Evolutionary conservation across 1,284 basidiomycete species (phyloP), one percentile per base, ranked within the genome.

Genomic region (Pseudomicrostroma phylloplanum): DNA sequence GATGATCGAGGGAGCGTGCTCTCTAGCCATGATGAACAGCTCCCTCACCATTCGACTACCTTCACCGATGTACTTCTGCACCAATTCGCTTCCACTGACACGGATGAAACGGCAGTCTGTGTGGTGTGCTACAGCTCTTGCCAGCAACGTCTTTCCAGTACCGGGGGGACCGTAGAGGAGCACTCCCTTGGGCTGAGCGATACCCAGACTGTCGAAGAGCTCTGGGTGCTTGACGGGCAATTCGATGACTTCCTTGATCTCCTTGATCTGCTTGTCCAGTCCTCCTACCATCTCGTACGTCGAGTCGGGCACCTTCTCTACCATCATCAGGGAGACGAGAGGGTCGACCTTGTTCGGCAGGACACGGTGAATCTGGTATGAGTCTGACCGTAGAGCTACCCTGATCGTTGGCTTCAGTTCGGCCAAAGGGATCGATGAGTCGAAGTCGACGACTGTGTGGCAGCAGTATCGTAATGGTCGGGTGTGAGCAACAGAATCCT

Each of bases 281-380:
- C 94, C 94, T 57, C 94, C 94, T 69, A 98, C 94, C 92, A 97
- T 96, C 81, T 98, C 94, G 81, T 98, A 98, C 42, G 94, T 98
- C 80, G 89, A 92, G 80, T 98, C 94, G 0, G 94, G 94, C 0
- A 97, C 94, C 81, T 98, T 98, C 83, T 98, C 94, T n/a, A 97
- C 94, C 94, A 97, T 96, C 96, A 98, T 79, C 55, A 79, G 70
- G 41, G 75, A 77, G 36, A 79, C 77, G 42, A 79, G 68, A 17
- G 77, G 77, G 64, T 79, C 77, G 46, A 79, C 68, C 70, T 79
- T 79, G 69, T 79, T 79, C 21, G 77, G 77, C 3, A 79, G 65
- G 23, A 79, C 74, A 57, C 76, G 78, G 70, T 79, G 77, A 9
- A 79, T 67, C 43, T 90, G 90, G 81, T 96, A 96, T 0, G 88